Base-by-base conservation (phyloP, 176 grass and related monocot genomes). In the Carex kokanica region DNA sequence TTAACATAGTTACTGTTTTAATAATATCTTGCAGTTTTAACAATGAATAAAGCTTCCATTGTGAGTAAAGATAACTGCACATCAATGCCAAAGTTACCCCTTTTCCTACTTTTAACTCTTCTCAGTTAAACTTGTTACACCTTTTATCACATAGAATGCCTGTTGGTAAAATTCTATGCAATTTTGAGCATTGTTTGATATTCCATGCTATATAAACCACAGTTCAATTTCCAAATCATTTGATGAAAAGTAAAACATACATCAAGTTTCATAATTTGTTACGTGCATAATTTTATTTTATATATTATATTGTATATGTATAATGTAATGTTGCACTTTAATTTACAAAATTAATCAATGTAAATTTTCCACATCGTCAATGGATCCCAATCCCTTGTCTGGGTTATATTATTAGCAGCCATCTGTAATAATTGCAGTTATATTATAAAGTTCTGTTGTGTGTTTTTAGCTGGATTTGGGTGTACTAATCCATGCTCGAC, bases 51-150 rank as follows among this genome's bases (percentile, higher is more conserved):
- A 54, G 73, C 12, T 77, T 16, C 15, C 25, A 53, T 27, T 53
- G 23, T 77, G 6, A 54, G 43, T 49, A 73, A 73, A 73, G 64
- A 67, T 29, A 32, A 69, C 65, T 70, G 34, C 71, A 75, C 20
- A 25, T 75, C 11, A 15, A 52, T 75, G 45, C 71, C 71, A 54
- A 53, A 53, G 73, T 5, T 3, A 55, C 9, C 11, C 43, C 3
- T 24, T 51, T 73, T 55, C 24, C 49, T 74, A 2, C 4, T 25
- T 25, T 14, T 21, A 47, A 47, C 11, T 45, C 43, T 24, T 74
- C 43, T 52, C 27, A 43, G 65, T 52, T 74, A 43, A 32, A 69
- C 65, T 38, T 69, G 65, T 38, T 69, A 7, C 1, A 59, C 16
- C 21, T 52, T 47, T 49, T 45, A 49, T 47, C 38, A 72, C 7